Evolutionary conservation across 352 stramenopile species (phyloP), one percentile per base, ranked within the genome.

Genomic region (Thraustochytrium sp.): DNA sequence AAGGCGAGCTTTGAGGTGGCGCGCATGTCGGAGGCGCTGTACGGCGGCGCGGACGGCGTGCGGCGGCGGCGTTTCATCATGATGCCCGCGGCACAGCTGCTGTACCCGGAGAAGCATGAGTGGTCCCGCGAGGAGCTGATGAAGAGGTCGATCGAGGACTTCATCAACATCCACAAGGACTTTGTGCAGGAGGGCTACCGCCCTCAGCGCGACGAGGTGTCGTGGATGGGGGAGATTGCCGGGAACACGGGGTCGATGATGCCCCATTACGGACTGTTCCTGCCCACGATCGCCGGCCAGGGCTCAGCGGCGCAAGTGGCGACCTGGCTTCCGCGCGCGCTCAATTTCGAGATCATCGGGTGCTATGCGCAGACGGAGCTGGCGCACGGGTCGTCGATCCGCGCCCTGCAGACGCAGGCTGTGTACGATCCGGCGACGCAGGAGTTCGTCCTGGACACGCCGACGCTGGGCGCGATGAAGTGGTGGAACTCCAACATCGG

Each of bases 301-400:
- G 90, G 88, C 11, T 85, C 85, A 42, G 86, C 88, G 1, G 84
- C 89, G 26, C 91, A 95, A 84, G 86, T 89, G 53, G 82, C 84
- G 29, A 89, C 88, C 55, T 94, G 91, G 91, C 80, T 94, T 13
- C 87, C 87, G 11, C 85, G 93, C 2, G 90, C 91, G 21, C 86
- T 77, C 23, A 90, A 85, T 65, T 93, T 85, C 87, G 86, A 88
- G 68, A 93, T 95, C 56, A 63, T 92, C 2, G 94, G 94, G 21
- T 96, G 91, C 26, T 98, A 98, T 82, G 94, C 94, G 1, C 95
- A 98, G 87, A 98, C 95, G 0, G 95, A 98, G 85, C 86, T 98
- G 0, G 95, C 94, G 40, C 95, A 98, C 86, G 94, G 94, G 18
- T 95, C 89, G 46, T 98, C 98, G 85, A 89, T 94, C 5, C 88